Evolutionary conservation across 768 basidiomycete genomes (phyloP), one percentile per base, ranked within the genome.

Genomic region (Termitomyces sp.): DNA sequence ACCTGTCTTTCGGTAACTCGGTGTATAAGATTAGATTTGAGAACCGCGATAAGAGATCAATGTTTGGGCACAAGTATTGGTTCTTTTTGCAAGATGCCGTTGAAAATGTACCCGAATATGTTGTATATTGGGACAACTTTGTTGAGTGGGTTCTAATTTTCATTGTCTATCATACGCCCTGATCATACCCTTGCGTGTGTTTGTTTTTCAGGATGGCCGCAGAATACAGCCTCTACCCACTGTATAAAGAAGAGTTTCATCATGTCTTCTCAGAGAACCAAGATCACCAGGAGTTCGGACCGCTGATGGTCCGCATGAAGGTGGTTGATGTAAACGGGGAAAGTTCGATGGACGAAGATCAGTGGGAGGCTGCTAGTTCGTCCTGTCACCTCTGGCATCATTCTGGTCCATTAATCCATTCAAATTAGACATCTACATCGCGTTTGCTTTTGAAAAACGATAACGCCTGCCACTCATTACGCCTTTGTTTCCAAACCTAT

Each of bases 301-400:
- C 85, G n/a, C 78, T 98, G 18, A 78, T 98, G 74, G 77, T 88
- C 58, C 81, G 85, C 64, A 99, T 99, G 97, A 90, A 87, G 61
- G 97, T 99, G 31, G 84, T 97, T 45, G 89, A 97, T 67, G 74
- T 78, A 18, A 81, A 88, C 44, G 94, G 95, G 2, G 89, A 89
- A 74, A 95, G 92, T 67, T 76, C 91, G 55, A 97, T 98, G 92
- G 86, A 95, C 63, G 89, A 91, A 64, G 89, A 91, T 65, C 95
- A 98, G 73, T 97, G 96, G 93, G 95, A 98, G 68, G 96, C 96
- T 62, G 95, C 94, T n/a, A 98, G 97, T 98, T 73, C 74, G 94
- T 84, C 13, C 12, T 55, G 52, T 53, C 27, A 24, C 37, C 56
- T 11, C 16, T 36, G 5, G 6, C 12, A 24, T 54, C 18, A 8